phyloP scores from a whole-genome alignment of 2,329 filamentous ascomycete genomes.

The Pestalotiopsis sp. region DNA sequence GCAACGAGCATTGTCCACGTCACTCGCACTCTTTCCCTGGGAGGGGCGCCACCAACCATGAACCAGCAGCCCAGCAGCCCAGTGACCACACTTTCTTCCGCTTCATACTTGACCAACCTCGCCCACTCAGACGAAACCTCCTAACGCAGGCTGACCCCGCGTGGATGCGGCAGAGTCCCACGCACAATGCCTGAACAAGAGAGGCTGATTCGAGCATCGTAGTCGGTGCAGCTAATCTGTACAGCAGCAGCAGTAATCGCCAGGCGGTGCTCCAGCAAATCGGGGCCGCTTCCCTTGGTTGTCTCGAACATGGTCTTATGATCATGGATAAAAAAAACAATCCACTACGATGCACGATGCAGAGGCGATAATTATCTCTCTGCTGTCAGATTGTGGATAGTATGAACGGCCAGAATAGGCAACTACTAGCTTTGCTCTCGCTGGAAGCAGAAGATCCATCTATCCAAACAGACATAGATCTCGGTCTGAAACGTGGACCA shows the following conservation, averaged over 20 bases:
- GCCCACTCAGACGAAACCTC: constrained; percentile 5
- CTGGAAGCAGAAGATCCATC: no score
- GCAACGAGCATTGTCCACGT: constrained; percentile 4
- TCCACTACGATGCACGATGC: no score
- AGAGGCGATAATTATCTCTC: no score
- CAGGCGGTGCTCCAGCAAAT: no score
- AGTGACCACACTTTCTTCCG: neutral
- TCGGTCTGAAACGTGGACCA: neutral
- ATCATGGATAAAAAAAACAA: no score
- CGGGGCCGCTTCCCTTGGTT: no score
- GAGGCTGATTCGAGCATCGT: neutral
- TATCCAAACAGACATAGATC: neutral
- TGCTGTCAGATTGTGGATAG: no score
- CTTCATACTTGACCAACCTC: neutral
- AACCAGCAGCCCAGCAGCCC: neutral
- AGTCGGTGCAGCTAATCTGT: no score
- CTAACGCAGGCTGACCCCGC: neutral
- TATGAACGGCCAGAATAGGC: no score
- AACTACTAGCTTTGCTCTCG: no score
- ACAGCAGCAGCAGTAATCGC: no score
- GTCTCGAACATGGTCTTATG: no score
- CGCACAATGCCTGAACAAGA: neutral
- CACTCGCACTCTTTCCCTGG: neutral
- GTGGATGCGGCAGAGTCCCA: neutral
- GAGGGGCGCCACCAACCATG: neutral